Percentiles rank a stretch among this genome's conserved stretches.
Conservation (phyloP, 2,329 filamentous ascomycete genomes). For the Penicillium sp. region DNA sequence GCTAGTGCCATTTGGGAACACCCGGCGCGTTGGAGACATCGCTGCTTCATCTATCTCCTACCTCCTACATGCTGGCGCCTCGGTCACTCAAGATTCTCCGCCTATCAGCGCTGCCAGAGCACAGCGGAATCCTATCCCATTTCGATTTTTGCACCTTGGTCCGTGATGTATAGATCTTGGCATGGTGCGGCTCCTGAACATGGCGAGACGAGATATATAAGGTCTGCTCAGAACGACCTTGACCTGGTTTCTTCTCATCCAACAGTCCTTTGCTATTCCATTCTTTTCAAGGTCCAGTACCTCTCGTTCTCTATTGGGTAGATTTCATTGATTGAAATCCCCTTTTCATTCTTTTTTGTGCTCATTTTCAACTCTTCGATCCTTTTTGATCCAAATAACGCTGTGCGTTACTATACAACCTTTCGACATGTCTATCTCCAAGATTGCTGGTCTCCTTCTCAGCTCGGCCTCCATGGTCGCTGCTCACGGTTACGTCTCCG, state of each 20-base stretch:
- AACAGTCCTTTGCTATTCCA: conserved; percentile 30
- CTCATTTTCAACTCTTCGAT: conserved; percentile 20
- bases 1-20: conserved; percentile 8
- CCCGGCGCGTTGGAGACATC: conserved; percentile 13
- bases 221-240: conserved; percentile 1
- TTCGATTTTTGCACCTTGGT: background rate
- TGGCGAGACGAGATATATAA: conserved; percentile 22
- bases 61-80: conserved; percentile 22
- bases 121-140: conserved; percentile 10
- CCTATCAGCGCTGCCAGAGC: conserved; percentile 18
- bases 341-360: conserved; percentile 32
- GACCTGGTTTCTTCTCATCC: conserved; percentile 21
- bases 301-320: conserved; percentile 30
- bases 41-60: conserved; percentile 33
- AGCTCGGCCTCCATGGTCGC: conserved; percentile 39
- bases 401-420: conserved; percentile 32
- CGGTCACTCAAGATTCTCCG: conserved; percentile 23
- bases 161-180: conserved; percentile 19
- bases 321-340: conserved; percentile 41
- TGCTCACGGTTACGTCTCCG: conserved; percentile 43
- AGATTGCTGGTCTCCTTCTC: conserved; percentile 36
- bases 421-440: conserved; percentile 36
- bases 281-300: conserved; percentile 35
- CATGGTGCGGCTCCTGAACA: conserved; percentile 8
- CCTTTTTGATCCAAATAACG: conserved; percentile 23